Evolutionary conservation across 768 basidiomycete genomes (phyloP).

Genomic region (Suillus weaverae): DNA sequence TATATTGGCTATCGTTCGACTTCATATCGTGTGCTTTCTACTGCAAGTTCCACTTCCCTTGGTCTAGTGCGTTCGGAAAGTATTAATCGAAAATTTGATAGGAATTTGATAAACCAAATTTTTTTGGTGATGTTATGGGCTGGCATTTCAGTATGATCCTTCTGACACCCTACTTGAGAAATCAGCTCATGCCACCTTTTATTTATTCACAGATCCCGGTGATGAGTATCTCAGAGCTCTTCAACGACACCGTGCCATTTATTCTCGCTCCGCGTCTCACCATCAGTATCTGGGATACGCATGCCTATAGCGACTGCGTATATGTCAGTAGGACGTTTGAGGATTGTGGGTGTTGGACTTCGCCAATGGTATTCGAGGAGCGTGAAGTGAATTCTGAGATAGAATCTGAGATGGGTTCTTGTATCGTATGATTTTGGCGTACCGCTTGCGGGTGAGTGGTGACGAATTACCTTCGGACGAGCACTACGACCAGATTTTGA

Average conservation of each 20-base stretch:
- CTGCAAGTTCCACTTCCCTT: neutral
- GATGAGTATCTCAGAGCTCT: neutral
- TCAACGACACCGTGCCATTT: neutral
- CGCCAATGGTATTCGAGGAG: neutral
- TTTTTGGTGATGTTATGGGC: neutral
- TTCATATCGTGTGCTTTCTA: neutral
- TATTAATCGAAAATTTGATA: neutral
- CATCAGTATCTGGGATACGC: conserved; percentile 3
- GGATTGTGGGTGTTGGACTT: neutral
- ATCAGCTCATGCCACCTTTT: neutral
- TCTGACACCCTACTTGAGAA: neutral
- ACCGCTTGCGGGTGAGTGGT: neutral
- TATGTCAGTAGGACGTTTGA: neutral
- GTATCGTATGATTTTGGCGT: neutral
- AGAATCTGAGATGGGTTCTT: neutral
- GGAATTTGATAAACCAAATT: neutral
- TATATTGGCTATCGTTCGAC: neutral
- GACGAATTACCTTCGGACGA: neutral
- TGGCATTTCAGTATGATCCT: neutral
- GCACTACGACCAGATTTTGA: neutral
- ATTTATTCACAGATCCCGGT: neutral
- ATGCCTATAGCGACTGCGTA: neutral
- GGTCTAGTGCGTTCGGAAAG: neutral
- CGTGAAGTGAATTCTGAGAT: neutral
- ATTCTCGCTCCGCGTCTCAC: neutral